Evolutionary conservation across 495 filamentous ascomycete genomes (phyloP).

Genomic region (Aspergillus sclerotioniger): DNA sequence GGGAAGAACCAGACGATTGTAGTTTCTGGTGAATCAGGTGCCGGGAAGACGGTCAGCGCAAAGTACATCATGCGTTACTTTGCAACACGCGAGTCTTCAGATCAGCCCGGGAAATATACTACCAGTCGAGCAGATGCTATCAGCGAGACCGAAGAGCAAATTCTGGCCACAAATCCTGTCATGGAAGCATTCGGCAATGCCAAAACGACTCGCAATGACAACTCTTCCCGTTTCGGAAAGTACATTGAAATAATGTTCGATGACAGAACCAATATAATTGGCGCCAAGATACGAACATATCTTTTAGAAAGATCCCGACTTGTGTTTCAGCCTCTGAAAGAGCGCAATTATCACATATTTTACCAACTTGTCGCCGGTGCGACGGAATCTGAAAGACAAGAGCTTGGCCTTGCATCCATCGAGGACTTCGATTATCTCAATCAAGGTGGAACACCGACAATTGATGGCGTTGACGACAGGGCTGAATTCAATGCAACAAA

Average conservation of each 20-base stretch:
- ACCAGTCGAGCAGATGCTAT: constrained; percentile 83
- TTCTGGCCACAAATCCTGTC: constrained; percentile 96
- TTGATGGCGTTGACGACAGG: constrained; percentile 95
- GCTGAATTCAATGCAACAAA: constrained; percentile 87
- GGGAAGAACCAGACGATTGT: constrained; percentile 97
- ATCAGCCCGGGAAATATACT: constrained; percentile 74
- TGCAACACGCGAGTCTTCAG: constrained; percentile 92
- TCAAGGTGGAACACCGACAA: constrained; percentile 85
- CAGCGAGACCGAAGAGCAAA: constrained; percentile 98
- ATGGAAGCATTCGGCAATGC: constrained; percentile 99
- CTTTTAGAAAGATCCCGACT: constrained; percentile 91
- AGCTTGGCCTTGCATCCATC: constrained; percentile 71
- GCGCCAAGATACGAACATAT: constrained; percentile 94
- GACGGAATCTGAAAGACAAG: constrained; percentile 76
- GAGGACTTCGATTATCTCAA: constrained; percentile 96
- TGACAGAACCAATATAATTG: constrained; percentile 91
- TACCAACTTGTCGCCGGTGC: constrained; percentile 96
- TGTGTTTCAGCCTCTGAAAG: constrained; percentile 97
- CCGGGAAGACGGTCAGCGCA: constrained; percentile 97
- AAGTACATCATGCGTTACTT: constrained; percentile 99
- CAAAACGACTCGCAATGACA: constrained; percentile 98
- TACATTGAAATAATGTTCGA: constrained; percentile 99
- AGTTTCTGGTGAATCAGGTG: constrained; percentile 96
- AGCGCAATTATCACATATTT: constrained; percentile 99
- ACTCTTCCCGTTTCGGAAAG: constrained; percentile 98